Evolutionary conservation across 305 asterid species (phyloP), one percentile per base, ranked within the genome.

Genomic region (Fraxinus velutina): DNA sequence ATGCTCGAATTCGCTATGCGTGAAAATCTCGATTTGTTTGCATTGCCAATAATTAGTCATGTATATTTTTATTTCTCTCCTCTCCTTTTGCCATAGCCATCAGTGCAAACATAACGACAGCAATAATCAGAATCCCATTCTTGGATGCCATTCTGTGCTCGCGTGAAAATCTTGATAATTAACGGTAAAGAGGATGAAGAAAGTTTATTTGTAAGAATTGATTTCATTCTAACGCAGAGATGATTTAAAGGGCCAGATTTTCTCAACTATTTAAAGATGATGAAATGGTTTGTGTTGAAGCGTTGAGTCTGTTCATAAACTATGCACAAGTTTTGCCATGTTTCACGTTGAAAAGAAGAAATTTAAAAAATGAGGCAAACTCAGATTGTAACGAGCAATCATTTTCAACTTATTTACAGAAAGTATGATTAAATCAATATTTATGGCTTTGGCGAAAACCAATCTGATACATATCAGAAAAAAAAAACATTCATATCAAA

Each of bases 1-100:
- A 4, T 77, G 75, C 77, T 86, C 84, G 78, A 90, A 89, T 13
- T 87, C 88, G 3, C 72, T 55, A 2, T 81, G 84, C 3, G 68
- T 57, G 10, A 57, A 57, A 19, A 19, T 57, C 29, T 57, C 30
- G 68, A 19, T 8, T 57, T 57, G 29, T 12, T 6, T 21, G 13
- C 68, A 57, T 57, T 57, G 10, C 68, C 29, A 19, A 57, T 57
- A 47, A 39, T 83, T 24, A 24, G 73, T 2, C 57, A 47, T 13
- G 19, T 47, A 57, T 57, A 57, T 57, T 57, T 6, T 5, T 8
- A 21, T 19, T 8, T 57, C 68, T 57, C 29, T 21, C 27, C 29
- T 21, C 12, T 19, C 68, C 68, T 57, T 5, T 29, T 19, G 68
- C 66, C 66, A 55, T 55, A 4, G 8, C 66, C 66, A 55, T 55